Conservation (phyloP, 768 basidiomycete species). For the Xanthoconium purpureum region DNA sequence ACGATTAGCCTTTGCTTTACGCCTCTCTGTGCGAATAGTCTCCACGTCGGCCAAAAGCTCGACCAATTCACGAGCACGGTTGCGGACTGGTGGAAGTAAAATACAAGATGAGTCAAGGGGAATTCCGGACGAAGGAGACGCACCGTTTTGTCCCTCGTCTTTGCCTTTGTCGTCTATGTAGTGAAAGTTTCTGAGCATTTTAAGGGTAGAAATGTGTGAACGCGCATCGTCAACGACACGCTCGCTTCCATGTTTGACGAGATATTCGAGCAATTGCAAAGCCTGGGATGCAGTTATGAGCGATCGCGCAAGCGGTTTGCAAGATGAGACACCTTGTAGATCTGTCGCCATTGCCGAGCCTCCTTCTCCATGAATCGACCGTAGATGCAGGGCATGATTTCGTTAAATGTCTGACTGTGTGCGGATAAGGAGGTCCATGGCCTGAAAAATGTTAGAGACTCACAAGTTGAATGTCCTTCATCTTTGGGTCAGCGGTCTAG, state of each 20-base stretch:
- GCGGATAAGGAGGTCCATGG: constrained; percentile 6
- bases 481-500: constrained; percentile 13
- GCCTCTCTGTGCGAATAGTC: constrained; percentile 80
- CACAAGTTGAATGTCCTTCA: constrained; percentile 97
- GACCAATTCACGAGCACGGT: constrained; percentile 90
- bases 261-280: constrained; percentile 89
- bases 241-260: constrained; percentile 95
- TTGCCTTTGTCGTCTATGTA: constrained; percentile 99
- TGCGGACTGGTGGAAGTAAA: constrained; percentile 66
- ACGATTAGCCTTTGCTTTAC: constrained; percentile 89
- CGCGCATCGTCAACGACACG: constrained; percentile 97
- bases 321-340: constrained; percentile 76
- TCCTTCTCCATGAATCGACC: constrained; percentile 97
- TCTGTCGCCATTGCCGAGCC: constrained; percentile 96
- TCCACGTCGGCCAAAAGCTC: constrained; percentile 91
- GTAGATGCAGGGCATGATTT: constrained; percentile 98
- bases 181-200: constrained; percentile 97
- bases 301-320: neutral
- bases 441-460: constrained; percentile 28
- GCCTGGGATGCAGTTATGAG: constrained; percentile 47
- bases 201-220: constrained; percentile 90
- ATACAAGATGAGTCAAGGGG: neutral
- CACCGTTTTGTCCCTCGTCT: constrained; percentile 96
- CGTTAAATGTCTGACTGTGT: constrained; percentile 92
- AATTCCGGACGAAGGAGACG: constrained; percentile 4